These are phyloP conservation scores for Pseudozyma hubeiensis DNA, from an alignment of 1,284 basidiomycete genomes.

Conservation along the genomic window DNA sequence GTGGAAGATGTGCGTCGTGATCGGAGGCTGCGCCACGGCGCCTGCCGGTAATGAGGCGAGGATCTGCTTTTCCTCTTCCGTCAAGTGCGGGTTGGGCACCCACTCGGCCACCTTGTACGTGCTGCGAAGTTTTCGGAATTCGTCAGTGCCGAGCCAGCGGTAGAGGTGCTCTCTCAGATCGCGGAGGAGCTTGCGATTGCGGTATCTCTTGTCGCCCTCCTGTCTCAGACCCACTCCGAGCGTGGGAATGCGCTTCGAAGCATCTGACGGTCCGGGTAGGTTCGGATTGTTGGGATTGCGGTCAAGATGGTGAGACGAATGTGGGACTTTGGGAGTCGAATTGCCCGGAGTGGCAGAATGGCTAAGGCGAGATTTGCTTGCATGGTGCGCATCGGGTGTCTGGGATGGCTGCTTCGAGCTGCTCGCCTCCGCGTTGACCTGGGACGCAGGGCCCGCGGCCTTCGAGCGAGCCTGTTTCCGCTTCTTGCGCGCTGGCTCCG, in stretches of 20 bases:
- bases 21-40: conserved; percentile 41
- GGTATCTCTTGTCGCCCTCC: conserved; percentile 54
- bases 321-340: conserved; percentile 5
- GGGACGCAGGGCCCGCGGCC: conserved; percentile 4
- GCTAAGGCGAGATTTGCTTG: background rate
- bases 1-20: conserved; percentile 54
- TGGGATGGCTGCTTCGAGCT: conserved; percentile 11
- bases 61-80: conserved; percentile 44
- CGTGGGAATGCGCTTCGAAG: conserved; percentile 36
- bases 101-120: conserved; percentile 55
- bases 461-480: conserved; percentile 39
- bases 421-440: conserved; percentile 7
- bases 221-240: conserved; percentile 50
- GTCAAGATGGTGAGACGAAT: conserved; percentile 1
- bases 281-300: conserved; percentile 16
- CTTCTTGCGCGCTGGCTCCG: conserved; percentile 43
- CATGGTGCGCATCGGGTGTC: background rate
- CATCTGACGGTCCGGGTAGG: conserved; percentile 14
- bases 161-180: conserved; percentile 56
- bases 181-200: conserved; percentile 54
- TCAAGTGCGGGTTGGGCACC: conserved; percentile 47
- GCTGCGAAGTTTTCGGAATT: conserved; percentile 52
- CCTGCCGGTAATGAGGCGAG: conserved; percentile 39
- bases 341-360: conserved; percentile 6
- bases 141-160: conserved; percentile 53